phyloP scores from a whole-genome alignment of 257 asterid genomes.

The Ilex asprella region DNA sequence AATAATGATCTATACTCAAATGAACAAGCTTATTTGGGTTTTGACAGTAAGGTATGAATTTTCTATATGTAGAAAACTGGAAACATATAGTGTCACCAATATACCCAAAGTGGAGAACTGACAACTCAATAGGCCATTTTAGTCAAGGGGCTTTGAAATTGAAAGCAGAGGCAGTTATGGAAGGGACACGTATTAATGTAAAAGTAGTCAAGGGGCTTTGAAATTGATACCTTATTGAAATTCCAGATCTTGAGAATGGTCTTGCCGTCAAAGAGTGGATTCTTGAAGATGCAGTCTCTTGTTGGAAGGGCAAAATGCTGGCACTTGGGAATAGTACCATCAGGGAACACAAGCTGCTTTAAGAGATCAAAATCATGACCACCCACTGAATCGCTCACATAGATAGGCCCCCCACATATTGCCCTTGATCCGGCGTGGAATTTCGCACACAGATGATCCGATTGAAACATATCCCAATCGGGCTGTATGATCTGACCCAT shows the following conservation, averaged over 20 bases:
- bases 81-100: too few species aligned
- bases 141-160: too few species aligned
- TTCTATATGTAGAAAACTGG: too few species aligned
- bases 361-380: constrained; percentile 70
- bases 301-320: constrained; percentile 70
- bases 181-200: too few species aligned
- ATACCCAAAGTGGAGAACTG: too few species aligned
- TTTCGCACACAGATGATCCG: constrained; percentile 62
- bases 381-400: constrained; percentile 67
- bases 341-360: constrained; percentile 44
- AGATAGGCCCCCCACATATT: constrained; percentile 72
- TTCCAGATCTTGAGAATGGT: constrained; percentile 74
- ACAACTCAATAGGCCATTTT: too few species aligned
- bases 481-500: constrained; percentile 81
- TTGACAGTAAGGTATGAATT: too few species aligned
- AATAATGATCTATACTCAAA: too few species aligned
- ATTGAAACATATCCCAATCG: constrained; percentile 85
- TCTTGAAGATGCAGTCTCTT: constrained; percentile 70
- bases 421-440: constrained; percentile 82
- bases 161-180: too few species aligned
- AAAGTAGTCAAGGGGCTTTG: too few species aligned
- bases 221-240: constrained; percentile 48
- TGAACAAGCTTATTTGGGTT: too few species aligned
- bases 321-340: constrained; percentile 67
- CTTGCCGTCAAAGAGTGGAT: constrained; percentile 64